phyloP scores from a whole-genome alignment of 768 basidiomycete species.

The Macrolepiota fuliginosa region DNA sequence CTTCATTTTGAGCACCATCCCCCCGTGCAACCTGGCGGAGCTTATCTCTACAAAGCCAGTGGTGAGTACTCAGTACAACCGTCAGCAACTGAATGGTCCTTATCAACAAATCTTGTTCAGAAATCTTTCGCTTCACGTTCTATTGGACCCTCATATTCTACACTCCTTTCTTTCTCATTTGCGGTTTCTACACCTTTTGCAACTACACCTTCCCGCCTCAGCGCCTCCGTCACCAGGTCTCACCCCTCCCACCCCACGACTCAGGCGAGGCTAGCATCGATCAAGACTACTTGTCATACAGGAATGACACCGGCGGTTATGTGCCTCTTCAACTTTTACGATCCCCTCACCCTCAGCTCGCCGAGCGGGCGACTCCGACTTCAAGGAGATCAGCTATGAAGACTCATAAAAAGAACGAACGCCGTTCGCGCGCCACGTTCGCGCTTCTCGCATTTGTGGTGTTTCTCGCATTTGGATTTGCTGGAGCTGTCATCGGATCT shows the following conservation, averaged over 20 bases:
- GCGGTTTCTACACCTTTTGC: slow-evolving; percentile 49
- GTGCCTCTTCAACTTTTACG: slow-evolving; percentile 12
- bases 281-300: neutral
- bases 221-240: slow-evolving; percentile 4
- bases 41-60: slow-evolving; percentile 39
- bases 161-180: slow-evolving; percentile 46
- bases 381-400: slow-evolving; percentile 14
- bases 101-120: slow-evolving; percentile 21
- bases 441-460: slow-evolving; percentile 43
- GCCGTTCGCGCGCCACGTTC: slow-evolving; percentile 45
- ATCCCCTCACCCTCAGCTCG: slow-evolving; percentile 4
- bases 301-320: slow-evolving; percentile 13
- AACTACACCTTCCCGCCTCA: slow-evolving; percentile 48
- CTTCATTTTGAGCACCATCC: slow-evolving; percentile 37
- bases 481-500: slow-evolving; percentile 45
- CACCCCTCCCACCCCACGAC: neutral
- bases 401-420: slow-evolving; percentile 31
- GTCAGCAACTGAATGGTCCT: neutral
- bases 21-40: slow-evolving; percentile 38
- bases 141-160: slow-evolving; percentile 53
- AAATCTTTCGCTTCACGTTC: slow-evolving; percentile 51
- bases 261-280: neutral
- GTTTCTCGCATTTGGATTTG: slow-evolving; percentile 39
- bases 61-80: slow-evolving; percentile 25
- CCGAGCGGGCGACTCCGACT: slow-evolving; percentile 15